Evolutionary conservation across 345 rosid species (phyloP).

Genomic region (Eucalyptus erythrocorys): DNA sequence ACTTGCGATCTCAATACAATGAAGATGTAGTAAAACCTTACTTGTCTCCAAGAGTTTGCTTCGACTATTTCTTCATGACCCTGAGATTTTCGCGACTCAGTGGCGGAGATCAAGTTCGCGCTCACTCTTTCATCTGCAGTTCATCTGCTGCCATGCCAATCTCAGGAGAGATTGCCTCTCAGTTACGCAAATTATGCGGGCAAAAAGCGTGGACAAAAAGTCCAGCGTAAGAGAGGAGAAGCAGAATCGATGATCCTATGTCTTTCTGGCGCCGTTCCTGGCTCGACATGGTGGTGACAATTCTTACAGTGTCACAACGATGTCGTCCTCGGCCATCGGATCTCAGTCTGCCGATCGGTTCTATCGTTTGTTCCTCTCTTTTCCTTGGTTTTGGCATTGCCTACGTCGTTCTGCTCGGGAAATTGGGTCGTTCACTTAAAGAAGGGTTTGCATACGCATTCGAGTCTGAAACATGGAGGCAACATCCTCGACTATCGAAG

Average conservation of each 20-base stretch:
- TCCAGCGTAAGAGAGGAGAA: neutral
- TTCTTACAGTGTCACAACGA: neutral
- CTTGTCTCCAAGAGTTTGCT: neutral
- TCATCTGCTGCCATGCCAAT: neutral
- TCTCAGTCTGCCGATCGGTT: neutral
- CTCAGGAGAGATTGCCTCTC: neutral
- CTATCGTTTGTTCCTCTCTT: neutral
- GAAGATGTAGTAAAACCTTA: neutral
- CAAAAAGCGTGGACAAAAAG: neutral
- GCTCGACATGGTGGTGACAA: neutral
- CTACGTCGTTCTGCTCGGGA: neutral
- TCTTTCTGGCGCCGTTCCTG: neutral
- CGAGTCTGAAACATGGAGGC: neutral
- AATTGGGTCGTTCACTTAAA: neutral
- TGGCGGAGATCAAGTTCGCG: neutral
- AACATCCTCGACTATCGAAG: neutral
- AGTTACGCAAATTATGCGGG: rapidly evolving
- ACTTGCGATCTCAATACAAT: neutral
- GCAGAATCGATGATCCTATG: neutral
- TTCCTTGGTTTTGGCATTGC: neutral
- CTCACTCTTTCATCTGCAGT: neutral
- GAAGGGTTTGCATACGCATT: neutral
- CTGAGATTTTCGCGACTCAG: neutral
- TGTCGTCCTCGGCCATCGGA: neutral
- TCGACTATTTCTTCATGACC: neutral